Evolutionary conservation across 331 rosid genomes (phyloP).

Genomic region (Phaseolus coccineus): DNA sequence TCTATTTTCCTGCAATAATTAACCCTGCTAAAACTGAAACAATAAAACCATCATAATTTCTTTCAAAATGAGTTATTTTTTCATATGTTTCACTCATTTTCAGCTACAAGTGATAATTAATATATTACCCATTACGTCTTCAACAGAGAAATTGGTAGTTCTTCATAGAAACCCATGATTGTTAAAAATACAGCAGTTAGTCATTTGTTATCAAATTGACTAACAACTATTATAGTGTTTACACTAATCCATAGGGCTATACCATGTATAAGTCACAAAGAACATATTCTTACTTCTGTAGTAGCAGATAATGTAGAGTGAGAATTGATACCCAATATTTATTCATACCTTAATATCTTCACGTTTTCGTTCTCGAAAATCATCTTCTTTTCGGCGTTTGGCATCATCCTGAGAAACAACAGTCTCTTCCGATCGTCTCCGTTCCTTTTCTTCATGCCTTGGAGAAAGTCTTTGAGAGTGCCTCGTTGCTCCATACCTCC

Average conservation of each 20-base stretch:
- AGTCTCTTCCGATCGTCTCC: conserved; percentile 89
- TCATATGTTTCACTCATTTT: conserved; percentile 23
- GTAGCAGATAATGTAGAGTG: conserved; percentile 7
- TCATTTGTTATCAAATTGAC: neutral
- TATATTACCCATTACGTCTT: neutral
- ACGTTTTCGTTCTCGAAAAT: conserved; percentile 92
- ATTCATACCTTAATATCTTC: conserved; percentile 88
- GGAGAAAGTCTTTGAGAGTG: conserved; percentile 97
- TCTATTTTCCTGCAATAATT: neutral
- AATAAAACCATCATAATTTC: neutral
- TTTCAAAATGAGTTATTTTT: no score
- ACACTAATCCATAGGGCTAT: neutral
- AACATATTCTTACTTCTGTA: neutral
- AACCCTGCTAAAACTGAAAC: conserved; percentile 16
- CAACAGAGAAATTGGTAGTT: conserved; percentile 14
- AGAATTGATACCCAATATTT: conserved; percentile 2
- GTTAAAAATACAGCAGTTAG: neutral
- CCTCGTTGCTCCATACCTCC: conserved; percentile 87
- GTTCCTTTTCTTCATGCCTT: conserved; percentile 95
- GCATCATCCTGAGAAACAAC: conserved; percentile 82
- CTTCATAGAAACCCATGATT: neutral
- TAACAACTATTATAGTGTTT: neutral
- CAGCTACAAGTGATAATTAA: conserved; percentile 16
- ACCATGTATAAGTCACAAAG: neutral
- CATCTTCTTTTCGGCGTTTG: conserved; percentile 95